Base-by-base conservation (phyloP, 176 grass and related monocot species). In the Pharus latifolius region DNA sequence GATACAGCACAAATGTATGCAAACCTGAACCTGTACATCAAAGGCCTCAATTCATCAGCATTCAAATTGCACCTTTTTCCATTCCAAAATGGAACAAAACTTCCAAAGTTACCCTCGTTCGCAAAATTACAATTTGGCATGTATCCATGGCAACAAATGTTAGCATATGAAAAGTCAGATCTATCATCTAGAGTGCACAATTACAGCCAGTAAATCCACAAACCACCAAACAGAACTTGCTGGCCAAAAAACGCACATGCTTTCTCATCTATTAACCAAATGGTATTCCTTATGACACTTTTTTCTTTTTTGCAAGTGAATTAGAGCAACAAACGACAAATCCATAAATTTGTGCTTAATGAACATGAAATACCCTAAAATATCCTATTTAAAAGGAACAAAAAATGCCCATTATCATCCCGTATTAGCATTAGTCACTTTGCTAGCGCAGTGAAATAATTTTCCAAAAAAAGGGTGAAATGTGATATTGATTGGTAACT, bases 1-100 rank as follows among this genome's bases (percentile, higher is more conserved):
- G 75, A 80, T 99, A 99, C 56, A 99, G 71, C 51, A 99, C 95
- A 85, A 94, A 99, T 15, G 90, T 99, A 78, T 99, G 95, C 67
- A 99, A 80, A 75, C 94, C 89, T 85, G 89, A 98, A 70, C 94
- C 89, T 93, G 83, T 56, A 80, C 61, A 74, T 63, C 6, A 56
- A 61, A 75, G 6, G 34, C 20, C 30, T 60, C 17, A 74, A 64
- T 52, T 42, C 34, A 41, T 70, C 48, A 77, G 38, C 40, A 50
- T 73, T 0, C 0, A 69, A 80, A 68, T 54, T 30, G n/a, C 49
- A 33, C 27, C 60, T 19, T 29, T 67, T 43, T 56, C 15, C 16
- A 27, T 48, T 42, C 17, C 17, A 75, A 46, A 22, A n/a, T 49
- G 17, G 38, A 23, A 34, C 10, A 69, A 58, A 72, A 6, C 31